These are phyloP conservation scores for Arabidopsis hybrid DNA, from an alignment of 441 rosid species.

Conservation along the genomic window DNA sequence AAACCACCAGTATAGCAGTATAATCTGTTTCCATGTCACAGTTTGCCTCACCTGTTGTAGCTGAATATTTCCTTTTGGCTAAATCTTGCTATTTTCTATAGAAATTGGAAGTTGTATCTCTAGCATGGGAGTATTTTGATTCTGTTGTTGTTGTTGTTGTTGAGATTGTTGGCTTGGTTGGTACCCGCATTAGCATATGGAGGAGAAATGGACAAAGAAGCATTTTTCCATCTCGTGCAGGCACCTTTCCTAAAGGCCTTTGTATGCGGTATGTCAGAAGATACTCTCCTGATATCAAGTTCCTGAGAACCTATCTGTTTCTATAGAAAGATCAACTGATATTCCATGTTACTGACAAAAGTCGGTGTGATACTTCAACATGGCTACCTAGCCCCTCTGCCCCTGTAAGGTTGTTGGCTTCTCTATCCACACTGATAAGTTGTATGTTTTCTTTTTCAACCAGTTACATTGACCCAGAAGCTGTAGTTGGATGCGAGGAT, in stretches of 20 bases:
- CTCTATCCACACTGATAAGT: neutral
- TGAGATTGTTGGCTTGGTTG: conserved; percentile 89
- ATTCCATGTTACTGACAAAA: conserved; percentile 14
- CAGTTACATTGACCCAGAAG: conserved; percentile 91
- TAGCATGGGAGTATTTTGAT: neutral
- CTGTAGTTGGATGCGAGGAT: conserved; percentile 93
- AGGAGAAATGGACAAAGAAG: conserved; percentile 75
- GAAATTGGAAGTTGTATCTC: neutral
- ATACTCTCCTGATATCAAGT: conserved; percentile 13
- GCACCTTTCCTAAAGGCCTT: conserved; percentile 71
- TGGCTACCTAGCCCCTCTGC: neutral
- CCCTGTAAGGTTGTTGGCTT: conserved; percentile 4
- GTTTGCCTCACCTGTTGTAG: neutral
- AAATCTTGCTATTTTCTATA: neutral
- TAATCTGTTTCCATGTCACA: neutral
- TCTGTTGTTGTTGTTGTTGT: neutral
- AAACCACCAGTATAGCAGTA: neutral
- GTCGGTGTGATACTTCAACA: conserved; percentile 19
- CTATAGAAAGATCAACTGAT: conserved; percentile 1
- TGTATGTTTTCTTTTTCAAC: conserved; percentile 10
- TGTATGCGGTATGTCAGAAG: conserved; percentile 75
- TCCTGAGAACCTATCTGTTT: neutral
- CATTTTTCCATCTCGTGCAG: conserved; percentile 74
- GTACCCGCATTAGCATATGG: conserved; percentile 84
- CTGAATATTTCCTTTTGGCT: conserved; percentile 4